Evolutionary conservation across 2,329 filamentous ascomycete genomes (phyloP).

Genomic region (Colletotrichum sp.): DNA sequence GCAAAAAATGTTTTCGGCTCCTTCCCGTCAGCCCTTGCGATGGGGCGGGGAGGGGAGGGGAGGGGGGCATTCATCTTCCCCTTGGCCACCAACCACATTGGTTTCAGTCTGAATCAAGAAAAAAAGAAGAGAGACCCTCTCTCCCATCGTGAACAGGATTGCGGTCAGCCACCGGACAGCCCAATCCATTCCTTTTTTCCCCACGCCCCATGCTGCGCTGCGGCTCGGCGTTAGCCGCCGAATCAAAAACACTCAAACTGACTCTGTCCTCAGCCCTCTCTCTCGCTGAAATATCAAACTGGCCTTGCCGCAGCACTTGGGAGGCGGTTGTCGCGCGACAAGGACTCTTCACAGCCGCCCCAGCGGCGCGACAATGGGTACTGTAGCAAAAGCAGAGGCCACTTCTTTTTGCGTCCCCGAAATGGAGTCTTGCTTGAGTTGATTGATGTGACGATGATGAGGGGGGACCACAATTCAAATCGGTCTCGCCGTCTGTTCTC

Average conservation of each 20-base stretch:
- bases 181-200: background rate
- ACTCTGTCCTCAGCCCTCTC: background rate
- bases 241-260: background rate
- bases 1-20: conserved; percentile 1
- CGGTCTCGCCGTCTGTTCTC: background rate
- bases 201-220: background rate
- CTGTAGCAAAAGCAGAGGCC: background rate
- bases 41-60: background rate
- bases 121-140: background rate
- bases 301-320: background rate
- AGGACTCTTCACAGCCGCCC: background rate
- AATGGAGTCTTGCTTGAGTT: background rate
- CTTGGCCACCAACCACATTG: background rate
- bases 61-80: background rate
- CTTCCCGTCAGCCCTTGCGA: background rate
- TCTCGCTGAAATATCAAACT: background rate
- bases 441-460: background rate
- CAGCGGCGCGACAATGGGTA: background rate
- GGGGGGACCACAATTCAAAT: background rate
- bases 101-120: conserved; percentile 8
- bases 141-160: background rate
- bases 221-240: conserved; percentile 9
- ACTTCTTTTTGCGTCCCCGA: background rate
- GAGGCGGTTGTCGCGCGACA: background rate
- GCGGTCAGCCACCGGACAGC: background rate